phyloP scores from a whole-genome alignment of 495 filamentous ascomycete species.

The Aspergillus heteromorphus region DNA sequence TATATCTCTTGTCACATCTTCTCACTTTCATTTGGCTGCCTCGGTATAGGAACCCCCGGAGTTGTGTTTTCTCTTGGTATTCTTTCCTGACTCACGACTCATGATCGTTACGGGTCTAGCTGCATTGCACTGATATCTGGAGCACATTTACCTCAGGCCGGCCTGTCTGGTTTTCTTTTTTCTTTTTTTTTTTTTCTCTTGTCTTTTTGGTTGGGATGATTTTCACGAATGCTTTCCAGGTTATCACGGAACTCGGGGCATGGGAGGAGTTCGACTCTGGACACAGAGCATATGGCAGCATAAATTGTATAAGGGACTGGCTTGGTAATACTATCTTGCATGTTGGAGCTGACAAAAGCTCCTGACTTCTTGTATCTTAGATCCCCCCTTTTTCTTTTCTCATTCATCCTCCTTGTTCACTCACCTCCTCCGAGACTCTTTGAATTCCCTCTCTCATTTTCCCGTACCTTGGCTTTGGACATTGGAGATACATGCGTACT shows the following conservation, averaged over 20 bases:
- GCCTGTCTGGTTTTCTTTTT: conserved; percentile 3
- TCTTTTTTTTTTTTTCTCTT: no score
- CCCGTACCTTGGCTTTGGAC: background rate
- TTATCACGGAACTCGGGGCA: conserved; percentile 29
- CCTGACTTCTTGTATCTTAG: conserved; percentile 17
- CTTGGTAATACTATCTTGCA: conserved; percentile 13
- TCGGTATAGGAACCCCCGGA: conserved; percentile 6
- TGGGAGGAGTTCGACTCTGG: conserved; percentile 37
- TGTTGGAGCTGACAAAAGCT: conserved; percentile 11
- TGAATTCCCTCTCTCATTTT: background rate
- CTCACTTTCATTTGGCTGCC: conserved; percentile 10
- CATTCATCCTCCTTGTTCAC: background rate
- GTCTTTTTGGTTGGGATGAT: conserved; percentile 4
- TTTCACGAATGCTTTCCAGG: conserved; percentile 13
- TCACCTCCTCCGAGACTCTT: background rate
- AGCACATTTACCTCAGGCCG: conserved; percentile 4
- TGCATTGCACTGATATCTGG: conserved; percentile 9
- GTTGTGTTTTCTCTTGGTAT: conserved; percentile 7
- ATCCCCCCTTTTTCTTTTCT: conserved; percentile 4
- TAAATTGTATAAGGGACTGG: conserved; percentile 19
- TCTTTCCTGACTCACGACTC: conserved; percentile 9
- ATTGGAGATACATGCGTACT: background rate
- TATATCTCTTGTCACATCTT: background rate
- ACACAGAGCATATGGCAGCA: conserved; percentile 22
- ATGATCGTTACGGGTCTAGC: conserved; percentile 14